Conservation (phyloP, 768 basidiomycete genomes). For the Termitomyces sp. region DNA sequence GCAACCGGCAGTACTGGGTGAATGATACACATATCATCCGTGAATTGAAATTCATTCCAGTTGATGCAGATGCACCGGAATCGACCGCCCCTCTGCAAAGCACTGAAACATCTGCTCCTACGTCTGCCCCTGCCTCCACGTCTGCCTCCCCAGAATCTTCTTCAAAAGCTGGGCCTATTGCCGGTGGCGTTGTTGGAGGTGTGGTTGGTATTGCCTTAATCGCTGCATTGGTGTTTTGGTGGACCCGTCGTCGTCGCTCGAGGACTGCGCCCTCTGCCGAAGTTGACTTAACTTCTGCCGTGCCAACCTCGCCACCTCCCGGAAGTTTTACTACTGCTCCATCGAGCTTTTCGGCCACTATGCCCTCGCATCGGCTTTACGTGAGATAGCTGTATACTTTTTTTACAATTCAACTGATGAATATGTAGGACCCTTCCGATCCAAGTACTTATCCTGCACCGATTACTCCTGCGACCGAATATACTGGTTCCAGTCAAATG, state of each 20-base stretch:
- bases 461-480: constrained; percentile 2
- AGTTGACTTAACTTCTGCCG: constrained; percentile 9
- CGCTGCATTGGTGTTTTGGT: constrained; percentile 25
- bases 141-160: constrained; percentile 1
- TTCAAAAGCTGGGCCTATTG: constrained; percentile 46
- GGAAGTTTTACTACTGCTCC: constrained; percentile 13
- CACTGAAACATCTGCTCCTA: constrained; percentile 11
- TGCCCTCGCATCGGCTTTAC: constrained; percentile 30
- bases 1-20: constrained; percentile 16
- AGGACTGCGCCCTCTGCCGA: constrained; percentile 19
- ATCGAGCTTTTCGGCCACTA: constrained; percentile 10
- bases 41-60: neutral
- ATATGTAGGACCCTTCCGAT: constrained; percentile 31
- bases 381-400: constrained; percentile 24
- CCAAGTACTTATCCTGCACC: constrained; percentile 36
- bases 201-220: constrained; percentile 42
- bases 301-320: constrained; percentile 6
- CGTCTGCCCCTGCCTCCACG: constrained; percentile 6
- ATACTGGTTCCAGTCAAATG: constrained; percentile 8
- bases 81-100: constrained; percentile 24
- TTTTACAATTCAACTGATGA: neutral
- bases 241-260: constrained; percentile 21
- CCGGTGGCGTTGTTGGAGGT: constrained; percentile 59
- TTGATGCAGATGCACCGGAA: constrained; percentile 26
- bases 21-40: neutral